A percentile compares a stretch with the other conserved stretches of the same genome.
Conservation (phyloP, 345 rosid species). For the Barbarea vulgaris region DNA sequence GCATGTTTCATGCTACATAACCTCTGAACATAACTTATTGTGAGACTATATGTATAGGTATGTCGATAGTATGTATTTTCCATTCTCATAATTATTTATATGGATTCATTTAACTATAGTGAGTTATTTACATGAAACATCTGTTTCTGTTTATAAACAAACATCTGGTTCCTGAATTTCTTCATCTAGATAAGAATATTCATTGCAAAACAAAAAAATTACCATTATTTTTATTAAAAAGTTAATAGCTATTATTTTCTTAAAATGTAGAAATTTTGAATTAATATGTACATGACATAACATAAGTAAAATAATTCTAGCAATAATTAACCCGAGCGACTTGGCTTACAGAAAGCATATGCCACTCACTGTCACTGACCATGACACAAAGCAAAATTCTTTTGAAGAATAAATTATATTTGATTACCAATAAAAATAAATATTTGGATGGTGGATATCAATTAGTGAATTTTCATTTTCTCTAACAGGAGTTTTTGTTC, state of each 20-base stretch:
- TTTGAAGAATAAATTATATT: not conserved
- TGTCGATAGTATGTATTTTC: not conserved
- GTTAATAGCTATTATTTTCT: not conserved
- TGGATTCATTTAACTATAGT: too few species aligned
- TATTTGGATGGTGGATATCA: constrained; percentile 20
- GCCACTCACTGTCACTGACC: constrained; percentile 21
- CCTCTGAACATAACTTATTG: too few species aligned
- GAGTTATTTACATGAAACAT: too few species aligned
- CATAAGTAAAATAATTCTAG: not conserved
- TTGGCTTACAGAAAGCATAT: constrained; percentile 1
- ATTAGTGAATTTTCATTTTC: constrained; percentile 18
- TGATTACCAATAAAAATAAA: not conserved
- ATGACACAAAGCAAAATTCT: constrained; percentile 10
- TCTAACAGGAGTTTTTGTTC: not conserved
- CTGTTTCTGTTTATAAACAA: not conserved
- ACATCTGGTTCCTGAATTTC: not conserved
- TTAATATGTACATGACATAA: not conserved
- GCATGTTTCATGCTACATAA: too few species aligned
- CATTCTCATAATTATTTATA: too few species aligned
- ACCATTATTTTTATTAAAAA: not conserved
- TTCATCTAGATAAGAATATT: not conserved
- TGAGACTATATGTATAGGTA: not conserved
- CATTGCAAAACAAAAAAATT: not conserved
- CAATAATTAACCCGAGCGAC: not conserved
- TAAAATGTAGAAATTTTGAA: not conserved